A percentile compares a stretch with the other conserved stretches of the same genome.
Evolutionary conservation across 768 basidiomycete genomes (phyloP).

Genomic region (Podaxis sp.): DNA sequence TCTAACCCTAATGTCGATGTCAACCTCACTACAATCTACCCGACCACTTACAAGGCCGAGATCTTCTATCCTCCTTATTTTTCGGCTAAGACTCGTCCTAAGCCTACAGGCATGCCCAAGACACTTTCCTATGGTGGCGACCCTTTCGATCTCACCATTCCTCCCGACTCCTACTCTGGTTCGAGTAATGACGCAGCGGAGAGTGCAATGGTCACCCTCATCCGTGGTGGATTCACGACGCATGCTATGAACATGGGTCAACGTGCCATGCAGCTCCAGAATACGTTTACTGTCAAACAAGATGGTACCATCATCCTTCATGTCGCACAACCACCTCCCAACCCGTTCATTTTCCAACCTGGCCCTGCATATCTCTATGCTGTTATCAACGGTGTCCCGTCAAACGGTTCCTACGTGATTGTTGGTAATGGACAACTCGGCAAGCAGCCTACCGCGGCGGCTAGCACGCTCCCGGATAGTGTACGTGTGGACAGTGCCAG

Average conservation of each 20-base stretch:
- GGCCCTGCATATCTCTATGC: slow-evolving; percentile 84
- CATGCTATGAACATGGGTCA: slow-evolving; percentile 91
- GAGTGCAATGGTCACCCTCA: slow-evolving; percentile 69
- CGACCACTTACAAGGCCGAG: slow-evolving; percentile 79
- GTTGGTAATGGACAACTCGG: slow-evolving; percentile 78
- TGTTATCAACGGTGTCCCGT: slow-evolving; percentile 80
- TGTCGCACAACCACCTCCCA: slow-evolving; percentile 79
- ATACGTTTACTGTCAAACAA: slow-evolving; percentile 75
- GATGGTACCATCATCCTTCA: slow-evolving; percentile 83
- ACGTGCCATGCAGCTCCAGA: slow-evolving; percentile 76
- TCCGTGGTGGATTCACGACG: slow-evolving; percentile 83
- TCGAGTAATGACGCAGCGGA: slow-evolving; percentile 65
- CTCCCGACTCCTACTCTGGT: slow-evolving; percentile 62
- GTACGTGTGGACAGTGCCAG: slow-evolving; percentile 38
- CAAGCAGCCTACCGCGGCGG: slow-evolving; percentile 50
- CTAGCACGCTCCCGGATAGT: slow-evolving; percentile 46
- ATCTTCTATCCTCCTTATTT: slow-evolving; percentile 93
- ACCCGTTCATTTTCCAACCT: slow-evolving; percentile 82
- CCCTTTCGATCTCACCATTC: slow-evolving; percentile 72
- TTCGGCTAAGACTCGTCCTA: slow-evolving; percentile 61
- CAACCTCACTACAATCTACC: slow-evolving; percentile 52
- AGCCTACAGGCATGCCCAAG: slow-evolving; percentile 61
- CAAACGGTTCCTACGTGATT: slow-evolving; percentile 70
- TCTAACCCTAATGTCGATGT: slow-evolving; percentile 93
- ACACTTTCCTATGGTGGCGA: slow-evolving; percentile 80